Evolutionary conservation across 768 basidiomycete genomes (phyloP).

Genomic region (Pholiota molesta): DNA sequence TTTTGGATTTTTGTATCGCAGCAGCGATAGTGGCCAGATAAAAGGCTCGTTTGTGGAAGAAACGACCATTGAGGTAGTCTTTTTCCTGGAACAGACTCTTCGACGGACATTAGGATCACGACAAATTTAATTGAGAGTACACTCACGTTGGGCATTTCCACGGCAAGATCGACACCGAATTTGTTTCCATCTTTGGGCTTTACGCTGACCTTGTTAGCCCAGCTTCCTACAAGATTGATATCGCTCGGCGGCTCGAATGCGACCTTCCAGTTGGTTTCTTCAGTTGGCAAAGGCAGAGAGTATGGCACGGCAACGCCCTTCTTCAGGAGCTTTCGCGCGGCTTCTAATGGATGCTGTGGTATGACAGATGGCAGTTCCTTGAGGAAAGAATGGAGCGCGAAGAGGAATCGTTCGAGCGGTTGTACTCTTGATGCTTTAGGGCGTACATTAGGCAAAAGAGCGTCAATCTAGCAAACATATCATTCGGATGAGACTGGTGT

Average conservation of each 20-base stretch:
- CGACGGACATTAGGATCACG: constrained; percentile 10
- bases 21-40: constrained; percentile 83
- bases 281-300: constrained; percentile 66
- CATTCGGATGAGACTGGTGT: neutral
- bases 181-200: constrained; percentile 66
- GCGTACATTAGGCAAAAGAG: constrained; percentile 74
- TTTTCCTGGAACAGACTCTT: constrained; percentile 92
- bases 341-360: constrained; percentile 69
- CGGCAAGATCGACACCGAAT: constrained; percentile 78
- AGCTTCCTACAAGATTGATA: constrained; percentile 82
- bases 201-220: constrained; percentile 77
- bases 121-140: neutral
- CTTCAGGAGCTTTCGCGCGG: constrained; percentile 54
- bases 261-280: constrained; percentile 89
- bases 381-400: constrained; percentile 68
- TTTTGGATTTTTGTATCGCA: constrained; percentile 50
- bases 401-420: constrained; percentile 70
- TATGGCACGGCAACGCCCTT: constrained; percentile 69
- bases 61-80: constrained; percentile 86
- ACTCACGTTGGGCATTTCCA: constrained; percentile 87
- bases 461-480: constrained; percentile 64
- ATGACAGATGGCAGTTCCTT: constrained; percentile 56
- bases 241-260: constrained; percentile 78
- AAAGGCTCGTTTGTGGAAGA: constrained; percentile 90
- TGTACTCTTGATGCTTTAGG: constrained; percentile 60